phyloP scores from a whole-genome alignment of 169 alveolate genomes.

The Cystoisospora suis region DNA sequence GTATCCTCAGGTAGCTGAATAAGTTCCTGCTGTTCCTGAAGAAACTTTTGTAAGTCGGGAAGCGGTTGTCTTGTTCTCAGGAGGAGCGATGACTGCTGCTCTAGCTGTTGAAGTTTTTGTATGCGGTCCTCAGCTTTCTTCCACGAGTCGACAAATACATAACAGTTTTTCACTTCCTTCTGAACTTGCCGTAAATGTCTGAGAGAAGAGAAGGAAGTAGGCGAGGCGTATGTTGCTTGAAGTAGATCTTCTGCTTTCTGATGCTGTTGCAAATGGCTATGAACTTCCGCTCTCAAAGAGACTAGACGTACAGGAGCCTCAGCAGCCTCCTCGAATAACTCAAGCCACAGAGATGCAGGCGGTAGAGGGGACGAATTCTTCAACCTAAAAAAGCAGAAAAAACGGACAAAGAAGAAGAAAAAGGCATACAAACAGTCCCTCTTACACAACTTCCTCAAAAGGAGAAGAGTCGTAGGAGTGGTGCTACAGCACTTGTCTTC shows the following conservation, averaged over 20 bases:
- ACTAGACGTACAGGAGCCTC: conserved; percentile 63
- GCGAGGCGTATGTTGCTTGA: conserved; percentile 42
- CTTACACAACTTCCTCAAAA: no score
- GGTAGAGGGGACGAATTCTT: conserved; percentile 57
- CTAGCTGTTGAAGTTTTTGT: conserved; percentile 54
- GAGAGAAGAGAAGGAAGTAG: conserved; percentile 54
- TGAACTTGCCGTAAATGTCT: conserved; percentile 56
- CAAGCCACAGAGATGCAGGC: conserved; percentile 56
- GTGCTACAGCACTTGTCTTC: no score
- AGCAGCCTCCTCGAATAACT: conserved; percentile 58
- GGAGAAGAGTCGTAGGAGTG: no score
- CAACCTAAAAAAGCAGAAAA: conserved; percentile 30
- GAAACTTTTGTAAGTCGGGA: conserved; percentile 51
- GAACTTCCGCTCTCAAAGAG: conserved; percentile 52
- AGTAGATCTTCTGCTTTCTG: conserved; percentile 56
- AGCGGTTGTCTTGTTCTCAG: conserved; percentile 47
- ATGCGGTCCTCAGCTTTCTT: conserved; percentile 51
- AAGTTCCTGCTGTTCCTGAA: conserved; percentile 61
- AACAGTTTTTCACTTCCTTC: conserved; percentile 55
- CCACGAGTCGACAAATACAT: conserved; percentile 54
- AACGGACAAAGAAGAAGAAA: not conserved
- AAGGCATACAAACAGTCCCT: no score
- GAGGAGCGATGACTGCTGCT: conserved; percentile 50
- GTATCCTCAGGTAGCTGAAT: conserved; percentile 59
- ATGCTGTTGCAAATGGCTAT: conserved; percentile 62